phyloP scores from a whole-genome alignment of 352 stramenopile species.

The Globisporangium viniferum region DNA sequence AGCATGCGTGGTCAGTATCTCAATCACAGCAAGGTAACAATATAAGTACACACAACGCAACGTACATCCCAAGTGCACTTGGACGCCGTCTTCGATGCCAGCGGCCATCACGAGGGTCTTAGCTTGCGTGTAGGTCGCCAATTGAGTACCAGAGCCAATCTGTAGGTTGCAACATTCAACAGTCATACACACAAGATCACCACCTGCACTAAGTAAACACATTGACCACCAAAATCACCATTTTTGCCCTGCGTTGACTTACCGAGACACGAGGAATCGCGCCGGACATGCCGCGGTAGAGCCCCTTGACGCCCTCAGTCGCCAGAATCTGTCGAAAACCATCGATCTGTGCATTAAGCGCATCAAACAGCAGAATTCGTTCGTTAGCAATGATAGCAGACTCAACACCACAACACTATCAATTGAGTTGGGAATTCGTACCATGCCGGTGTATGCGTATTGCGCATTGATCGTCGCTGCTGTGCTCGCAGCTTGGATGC shows the following conservation, averaged over 20 bases:
- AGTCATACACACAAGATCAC: background rate
- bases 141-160: slow-evolving; percentile 81
- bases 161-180: slow-evolving; percentile 18
- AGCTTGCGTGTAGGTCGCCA: slow-evolving; percentile 81
- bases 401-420: background rate
- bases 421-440: slow-evolving; percentile 18
- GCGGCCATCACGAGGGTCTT: slow-evolving; percentile 80
- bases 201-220: background rate
- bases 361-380: background rate
- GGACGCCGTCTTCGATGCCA: slow-evolving; percentile 68
- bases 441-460: slow-evolving; percentile 83
- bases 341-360: slow-evolving; percentile 46
- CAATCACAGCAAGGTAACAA: background rate
- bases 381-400: background rate
- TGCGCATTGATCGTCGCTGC: slow-evolving; percentile 74
- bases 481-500: slow-evolving; percentile 79
- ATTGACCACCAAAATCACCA: too few relatives aligned
- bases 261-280: slow-evolving; percentile 79
- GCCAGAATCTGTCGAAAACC: slow-evolving; percentile 75
- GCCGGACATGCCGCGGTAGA: slow-evolving; percentile 73
- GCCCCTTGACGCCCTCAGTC: slow-evolving; percentile 58
- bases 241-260: slow-evolving; percentile 9
- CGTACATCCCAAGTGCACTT: slow-evolving; percentile 78
- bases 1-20: background rate
- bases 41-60: slow-evolving; percentile 16